phyloP scores from a whole-genome alignment of 805 yeast genomes.

The Candida sakaeoensis region DNA sequence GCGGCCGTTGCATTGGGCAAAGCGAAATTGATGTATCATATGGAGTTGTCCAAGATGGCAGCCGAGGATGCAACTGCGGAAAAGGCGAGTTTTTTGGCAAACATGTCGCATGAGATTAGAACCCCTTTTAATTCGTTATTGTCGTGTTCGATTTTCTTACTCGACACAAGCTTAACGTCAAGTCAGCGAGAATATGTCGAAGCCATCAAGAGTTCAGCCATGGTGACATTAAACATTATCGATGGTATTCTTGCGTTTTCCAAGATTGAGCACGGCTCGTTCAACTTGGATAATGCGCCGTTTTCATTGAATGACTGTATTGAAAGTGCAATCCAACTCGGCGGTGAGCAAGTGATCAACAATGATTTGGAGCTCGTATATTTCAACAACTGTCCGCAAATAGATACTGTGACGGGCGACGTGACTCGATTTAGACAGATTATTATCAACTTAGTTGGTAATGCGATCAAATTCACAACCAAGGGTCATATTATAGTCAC shows the following conservation, averaged over 20 bases:
- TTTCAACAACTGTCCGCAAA: constrained; percentile 37
- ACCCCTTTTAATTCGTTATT: constrained; percentile 53
- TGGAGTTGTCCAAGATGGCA: constrained; percentile 39
- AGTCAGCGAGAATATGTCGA: constrained; percentile 50
- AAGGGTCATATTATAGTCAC: constrained; percentile 41
- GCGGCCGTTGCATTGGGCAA: constrained; percentile 51
- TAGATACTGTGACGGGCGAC: constrained; percentile 43
- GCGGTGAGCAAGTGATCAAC: constrained; percentile 45
- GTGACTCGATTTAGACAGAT: constrained; percentile 49
- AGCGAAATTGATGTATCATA: constrained; percentile 42
- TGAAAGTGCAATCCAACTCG: constrained; percentile 45
- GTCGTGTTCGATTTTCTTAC: constrained; percentile 45
- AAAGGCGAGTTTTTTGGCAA: constrained; percentile 50
- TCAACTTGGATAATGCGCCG: constrained; percentile 40
- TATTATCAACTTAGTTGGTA: constrained; percentile 49
- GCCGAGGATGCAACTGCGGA: constrained; percentile 55
- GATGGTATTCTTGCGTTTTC: constrained; percentile 54
- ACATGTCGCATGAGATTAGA: constrained; percentile 56
- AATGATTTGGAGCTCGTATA: constrained; percentile 45
- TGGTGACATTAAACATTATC: constrained; percentile 49
- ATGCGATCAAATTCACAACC: constrained; percentile 50
- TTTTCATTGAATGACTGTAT: constrained; percentile 43
- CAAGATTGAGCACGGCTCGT: constrained; percentile 53
- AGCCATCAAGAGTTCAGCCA: constrained; percentile 47
- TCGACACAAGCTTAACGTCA: constrained; percentile 43